These are phyloP conservation scores for Rhododendron griersonianum DNA, from an alignment of 148 eudicot genomes.

Conservation along the genomic window DNA sequence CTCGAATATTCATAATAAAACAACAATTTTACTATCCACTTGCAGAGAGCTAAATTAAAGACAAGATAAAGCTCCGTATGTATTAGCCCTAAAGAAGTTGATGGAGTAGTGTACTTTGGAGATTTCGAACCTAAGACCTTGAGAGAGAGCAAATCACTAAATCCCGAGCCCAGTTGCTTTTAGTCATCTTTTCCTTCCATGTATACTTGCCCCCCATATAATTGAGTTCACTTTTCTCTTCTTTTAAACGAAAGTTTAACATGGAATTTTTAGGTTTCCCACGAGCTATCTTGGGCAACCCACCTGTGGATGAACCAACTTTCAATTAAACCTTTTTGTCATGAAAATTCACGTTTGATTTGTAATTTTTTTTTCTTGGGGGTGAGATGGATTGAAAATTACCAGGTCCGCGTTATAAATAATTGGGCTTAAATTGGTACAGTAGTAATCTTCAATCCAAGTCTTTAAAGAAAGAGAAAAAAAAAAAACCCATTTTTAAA, in stretches of 20 bases:
- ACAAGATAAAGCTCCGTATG: too few relatives aligned
- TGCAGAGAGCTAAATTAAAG: too few relatives aligned
- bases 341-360: background rate
- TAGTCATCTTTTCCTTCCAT: background rate
- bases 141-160: background rate
- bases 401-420: background rate
- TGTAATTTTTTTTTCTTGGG: background rate
- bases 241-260: background rate
- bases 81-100: too few relatives aligned
- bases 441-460: background rate
- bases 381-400: background rate
- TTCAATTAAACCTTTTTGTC: background rate
- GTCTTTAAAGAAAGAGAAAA: background rate
- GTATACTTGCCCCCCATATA: background rate
- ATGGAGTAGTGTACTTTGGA: too few relatives aligned
- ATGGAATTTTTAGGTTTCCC: background rate
- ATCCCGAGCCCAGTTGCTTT: background rate
- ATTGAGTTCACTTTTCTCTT: constrained; percentile 3
- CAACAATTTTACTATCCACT: accelerated
- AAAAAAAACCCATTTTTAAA: background rate
- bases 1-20: background rate
- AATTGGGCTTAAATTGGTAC: background rate
- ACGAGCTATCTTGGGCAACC: background rate
- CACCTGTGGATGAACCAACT: background rate
- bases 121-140: too few relatives aligned